These are phyloP conservation scores for Gyrodon lividus DNA, from an alignment of 768 basidiomycete species.

Conservation along the genomic window DNA sequence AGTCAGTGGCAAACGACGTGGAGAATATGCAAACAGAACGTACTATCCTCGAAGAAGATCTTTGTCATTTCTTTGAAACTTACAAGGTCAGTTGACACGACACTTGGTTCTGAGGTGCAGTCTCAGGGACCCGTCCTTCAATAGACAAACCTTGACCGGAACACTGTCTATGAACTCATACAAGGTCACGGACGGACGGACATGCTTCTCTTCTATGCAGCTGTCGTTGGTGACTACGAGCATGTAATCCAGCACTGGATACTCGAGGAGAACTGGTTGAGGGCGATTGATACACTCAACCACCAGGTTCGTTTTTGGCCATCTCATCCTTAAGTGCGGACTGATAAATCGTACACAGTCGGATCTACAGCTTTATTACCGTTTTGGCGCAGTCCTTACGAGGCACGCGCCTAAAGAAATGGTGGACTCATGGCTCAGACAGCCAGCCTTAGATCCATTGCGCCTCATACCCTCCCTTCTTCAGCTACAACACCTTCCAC, in stretches of 20 bases:
- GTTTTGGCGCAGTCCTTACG: conserved; percentile 86
- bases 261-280: conserved; percentile 86
- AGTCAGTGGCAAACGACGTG: conserved; percentile 75
- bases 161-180: conserved; percentile 90
- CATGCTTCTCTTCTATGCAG: conserved; percentile 88
- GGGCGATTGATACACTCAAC: conserved; percentile 87
- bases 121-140: not conserved
- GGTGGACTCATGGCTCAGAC: conserved; percentile 90
- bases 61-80: conserved; percentile 88
- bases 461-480: conserved; percentile 88
- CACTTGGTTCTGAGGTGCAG: not conserved
- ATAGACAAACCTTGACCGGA: conserved; percentile 81
- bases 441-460: conserved; percentile 73
- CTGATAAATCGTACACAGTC: conserved; percentile 43
- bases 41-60: conserved; percentile 85
- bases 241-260: conserved; percentile 92
- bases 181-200: conserved; percentile 91
- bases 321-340: not conserved
- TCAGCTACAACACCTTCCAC: conserved; percentile 70
- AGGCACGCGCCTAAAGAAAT: conserved; percentile 84
- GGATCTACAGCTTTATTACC: conserved; percentile 89
- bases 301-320: conserved; percentile 61
- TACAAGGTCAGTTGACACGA: conserved; percentile 66
- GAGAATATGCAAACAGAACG: conserved; percentile 83
- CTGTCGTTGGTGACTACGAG: conserved; percentile 73